Percentiles rank a stretch among this genome's conserved stretches.
These are phyloP conservation scores for Trichoderma koningiopsis DNA, from an alignment of 2,329 filamentous ascomycete species.

Conservation along the genomic window DNA sequence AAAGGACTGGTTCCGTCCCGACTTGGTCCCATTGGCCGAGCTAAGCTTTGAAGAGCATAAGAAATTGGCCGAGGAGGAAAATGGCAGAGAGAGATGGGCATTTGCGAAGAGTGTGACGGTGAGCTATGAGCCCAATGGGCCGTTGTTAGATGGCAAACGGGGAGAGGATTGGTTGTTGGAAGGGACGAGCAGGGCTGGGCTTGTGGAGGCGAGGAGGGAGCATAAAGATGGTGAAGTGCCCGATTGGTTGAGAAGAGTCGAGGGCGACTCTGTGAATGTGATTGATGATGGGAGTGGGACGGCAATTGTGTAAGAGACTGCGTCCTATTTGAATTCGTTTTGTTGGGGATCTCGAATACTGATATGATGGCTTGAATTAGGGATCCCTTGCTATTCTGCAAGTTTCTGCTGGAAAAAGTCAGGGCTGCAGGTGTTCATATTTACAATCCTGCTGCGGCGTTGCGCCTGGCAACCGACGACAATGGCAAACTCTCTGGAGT, in stretches of 20 bases:
- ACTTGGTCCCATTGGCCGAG: constrained; percentile 59
- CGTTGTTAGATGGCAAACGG: constrained; percentile 42
- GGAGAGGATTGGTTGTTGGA: constrained; percentile 67
- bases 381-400: constrained; percentile 67
- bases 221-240: constrained; percentile 39
- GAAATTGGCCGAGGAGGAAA: constrained; percentile 60
- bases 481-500: constrained; percentile 55
- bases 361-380: constrained; percentile 40
- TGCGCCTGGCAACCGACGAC: constrained; percentile 54
- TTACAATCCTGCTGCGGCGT: constrained; percentile 63
- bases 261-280: constrained; percentile 59
- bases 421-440: constrained; percentile 63
- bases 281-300: constrained; percentile 63
- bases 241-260: constrained; percentile 40
- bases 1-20: constrained; percentile 68
- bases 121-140: constrained; percentile 46
- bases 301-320: constrained; percentile 62
- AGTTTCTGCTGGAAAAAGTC: constrained; percentile 63
- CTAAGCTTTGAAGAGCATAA: constrained; percentile 72
- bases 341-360: neutral
- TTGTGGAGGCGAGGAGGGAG: constrained; percentile 41
- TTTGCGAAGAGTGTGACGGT: constrained; percentile 60
- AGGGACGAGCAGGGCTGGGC: constrained; percentile 64
- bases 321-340: neutral
- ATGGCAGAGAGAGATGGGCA: constrained; percentile 57